phyloP scores from a whole-genome alignment of 805 yeast genomes.

The Hanseniaspora lachancei region DNA sequence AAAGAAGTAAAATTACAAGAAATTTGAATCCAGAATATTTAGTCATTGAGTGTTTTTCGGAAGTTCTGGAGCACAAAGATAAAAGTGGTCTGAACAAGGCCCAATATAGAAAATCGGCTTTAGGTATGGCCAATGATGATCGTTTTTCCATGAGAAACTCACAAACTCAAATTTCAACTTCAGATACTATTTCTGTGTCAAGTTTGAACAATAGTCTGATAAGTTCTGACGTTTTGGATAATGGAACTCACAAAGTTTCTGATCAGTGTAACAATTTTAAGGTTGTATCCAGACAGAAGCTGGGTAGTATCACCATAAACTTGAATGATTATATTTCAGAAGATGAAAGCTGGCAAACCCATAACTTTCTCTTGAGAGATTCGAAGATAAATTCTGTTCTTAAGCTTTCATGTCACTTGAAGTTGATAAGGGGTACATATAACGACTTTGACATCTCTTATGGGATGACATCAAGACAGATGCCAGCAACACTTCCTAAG shows the following conservation, averaged over 20 bases:
- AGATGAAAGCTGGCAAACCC: constrained; percentile 38
- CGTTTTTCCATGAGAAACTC: neutral
- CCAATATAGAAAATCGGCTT: neutral
- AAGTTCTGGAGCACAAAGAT: constrained; percentile 20
- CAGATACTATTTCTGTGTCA: neutral
- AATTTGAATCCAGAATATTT: constrained; percentile 28
- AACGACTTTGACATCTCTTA: constrained; percentile 21
- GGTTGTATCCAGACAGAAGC: constrained; percentile 27
- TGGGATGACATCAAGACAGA: constrained; percentile 18
- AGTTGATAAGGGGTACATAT: constrained; percentile 29
- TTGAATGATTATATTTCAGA: constrained; percentile 52
- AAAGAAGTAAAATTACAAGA: constrained; percentile 14
- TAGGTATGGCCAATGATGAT: neutral
- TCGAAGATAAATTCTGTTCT: constrained; percentile 77
- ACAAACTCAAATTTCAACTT: neutral
- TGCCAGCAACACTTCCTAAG: constrained; percentile 17
- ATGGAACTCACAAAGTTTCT: constrained; percentile 3
- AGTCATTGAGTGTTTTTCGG: constrained; percentile 35
- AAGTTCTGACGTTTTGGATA: neutral
- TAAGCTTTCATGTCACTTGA: constrained; percentile 43
- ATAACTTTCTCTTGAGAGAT: constrained; percentile 57
- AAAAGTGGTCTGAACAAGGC: neutral
- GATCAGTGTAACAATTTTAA: neutral
- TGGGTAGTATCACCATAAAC: constrained; percentile 60
- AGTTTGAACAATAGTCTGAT: neutral